phyloP scores from a whole-genome alignment of 192 early-diverging fungal species.

The Backusella westeae region DNA sequence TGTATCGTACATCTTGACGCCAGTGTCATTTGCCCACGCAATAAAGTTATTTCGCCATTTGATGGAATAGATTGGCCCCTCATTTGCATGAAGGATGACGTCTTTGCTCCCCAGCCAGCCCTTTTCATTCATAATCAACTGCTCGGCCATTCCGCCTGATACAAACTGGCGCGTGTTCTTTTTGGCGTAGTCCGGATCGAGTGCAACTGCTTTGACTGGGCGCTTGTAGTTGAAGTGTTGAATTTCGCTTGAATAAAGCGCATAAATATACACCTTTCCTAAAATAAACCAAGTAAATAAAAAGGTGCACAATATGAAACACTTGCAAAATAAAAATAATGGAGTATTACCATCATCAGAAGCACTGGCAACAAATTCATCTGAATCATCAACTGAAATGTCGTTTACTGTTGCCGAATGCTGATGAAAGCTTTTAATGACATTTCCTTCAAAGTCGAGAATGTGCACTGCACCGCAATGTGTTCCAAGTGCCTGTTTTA shows the following conservation, averaged over 20 bases:
- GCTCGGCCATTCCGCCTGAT: conserved; percentile 88
- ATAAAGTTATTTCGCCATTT: conserved; percentile 84
- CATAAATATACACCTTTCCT: conserved; percentile 85
- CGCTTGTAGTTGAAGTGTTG: conserved; percentile 77
- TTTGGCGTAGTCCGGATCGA: conserved; percentile 86
- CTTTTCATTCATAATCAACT: conserved; percentile 84
- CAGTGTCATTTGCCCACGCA: conserved; percentile 94
- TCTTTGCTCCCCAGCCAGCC: conserved; percentile 90
- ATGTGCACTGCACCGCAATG: conserved; percentile 89
- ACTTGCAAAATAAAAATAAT: neutral
- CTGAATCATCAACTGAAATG: conserved; percentile 79
- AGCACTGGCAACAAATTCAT: conserved; percentile 90
- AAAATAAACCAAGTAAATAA: neutral
- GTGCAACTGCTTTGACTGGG: conserved; percentile 84
- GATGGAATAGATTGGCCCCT: conserved; percentile 85
- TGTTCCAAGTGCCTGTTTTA: conserved; percentile 73
- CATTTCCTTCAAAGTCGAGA: conserved; percentile 90
- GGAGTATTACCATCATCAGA: conserved; percentile 78
- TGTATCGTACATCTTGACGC: conserved; percentile 85
- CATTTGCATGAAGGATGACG: conserved; percentile 79
- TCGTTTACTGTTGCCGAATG: conserved; percentile 89
- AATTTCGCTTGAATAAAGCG: conserved; percentile 72
- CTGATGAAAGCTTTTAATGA: conserved; percentile 77
- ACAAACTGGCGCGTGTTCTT: conserved; percentile 78
- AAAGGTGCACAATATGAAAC: neutral